phyloP scores from a whole-genome alignment of 1,284 basidiomycete species.

The Anthracocystis walkeri region DNA sequence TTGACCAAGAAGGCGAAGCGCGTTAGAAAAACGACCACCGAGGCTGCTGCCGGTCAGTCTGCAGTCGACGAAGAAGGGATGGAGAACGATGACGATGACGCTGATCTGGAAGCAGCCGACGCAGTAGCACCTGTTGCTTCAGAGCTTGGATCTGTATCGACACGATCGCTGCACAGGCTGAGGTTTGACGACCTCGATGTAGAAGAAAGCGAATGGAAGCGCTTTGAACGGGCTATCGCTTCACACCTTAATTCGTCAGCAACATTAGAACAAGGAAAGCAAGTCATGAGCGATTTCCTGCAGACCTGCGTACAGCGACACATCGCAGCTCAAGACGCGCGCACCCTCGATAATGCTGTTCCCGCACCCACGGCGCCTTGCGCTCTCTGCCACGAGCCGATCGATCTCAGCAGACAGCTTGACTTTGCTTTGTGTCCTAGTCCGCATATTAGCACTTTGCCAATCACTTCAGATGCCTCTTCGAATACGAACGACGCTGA shows the following conservation, averaged over 20 bases:
- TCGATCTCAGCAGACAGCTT: slow-evolving; percentile 38
- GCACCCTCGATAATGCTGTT: slow-evolving; percentile 10
- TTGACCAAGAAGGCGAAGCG: slow-evolving; percentile 40
- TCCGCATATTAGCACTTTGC: slow-evolving; percentile 5
- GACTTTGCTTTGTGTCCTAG: slow-evolving; percentile 35
- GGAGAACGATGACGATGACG: slow-evolving; percentile 7
- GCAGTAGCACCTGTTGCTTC: neutral
- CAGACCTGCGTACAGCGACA: slow-evolving; percentile 33
- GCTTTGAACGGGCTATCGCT: slow-evolving; percentile 16
- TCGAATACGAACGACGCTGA: neutral
- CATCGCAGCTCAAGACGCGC: slow-evolving; percentile 33
- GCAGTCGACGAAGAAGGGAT: slow-evolving; percentile 18
- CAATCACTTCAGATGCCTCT: neutral
- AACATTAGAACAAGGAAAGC: neutral
- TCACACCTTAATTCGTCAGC: neutral
- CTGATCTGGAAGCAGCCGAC: neutral
- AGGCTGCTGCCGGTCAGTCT: neutral
- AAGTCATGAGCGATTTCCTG: slow-evolving; percentile 30
- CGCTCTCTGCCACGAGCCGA: slow-evolving; percentile 18
- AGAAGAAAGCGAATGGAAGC: slow-evolving; percentile 42
- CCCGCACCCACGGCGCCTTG: slow-evolving; percentile 17
- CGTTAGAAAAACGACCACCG: slow-evolving; percentile 19
- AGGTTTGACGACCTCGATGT: slow-evolving; percentile 33
- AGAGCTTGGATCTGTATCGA: neutral
- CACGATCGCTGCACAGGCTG: slow-evolving; percentile 20